phyloP scores from a whole-genome alignment of 352 stramenopile species.

The Pythium pyrilobum region DNA sequence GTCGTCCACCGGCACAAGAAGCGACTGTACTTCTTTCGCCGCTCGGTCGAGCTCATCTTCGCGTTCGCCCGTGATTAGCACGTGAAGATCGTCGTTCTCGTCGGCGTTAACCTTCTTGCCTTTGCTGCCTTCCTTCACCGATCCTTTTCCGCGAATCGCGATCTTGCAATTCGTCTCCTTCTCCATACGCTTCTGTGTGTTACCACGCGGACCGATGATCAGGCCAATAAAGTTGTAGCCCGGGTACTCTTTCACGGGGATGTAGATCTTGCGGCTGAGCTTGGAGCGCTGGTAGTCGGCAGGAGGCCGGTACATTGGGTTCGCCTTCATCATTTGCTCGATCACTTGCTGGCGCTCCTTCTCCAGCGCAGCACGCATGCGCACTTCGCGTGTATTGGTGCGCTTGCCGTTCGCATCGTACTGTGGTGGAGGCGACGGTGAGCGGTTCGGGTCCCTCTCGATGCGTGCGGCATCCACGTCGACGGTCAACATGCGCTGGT shows the following conservation, averaged over 20 bases:
- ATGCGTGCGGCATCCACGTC: conserved; percentile 66
- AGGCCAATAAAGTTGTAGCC: conserved; percentile 99
- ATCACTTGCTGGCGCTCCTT: conserved; percentile 91
- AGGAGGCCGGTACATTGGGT: conserved; percentile 85
- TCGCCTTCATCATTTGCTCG: conserved; percentile 95
- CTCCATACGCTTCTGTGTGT: conserved; percentile 99
- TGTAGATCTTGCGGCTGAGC: conserved; percentile 95
- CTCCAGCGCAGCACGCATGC: conserved; percentile 91
- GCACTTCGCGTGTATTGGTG: conserved; percentile 95
- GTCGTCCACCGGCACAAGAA: conserved; percentile 91
- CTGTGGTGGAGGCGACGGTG: conserved; percentile 89
- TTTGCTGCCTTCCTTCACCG: conserved; percentile 96
- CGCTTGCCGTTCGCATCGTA: conserved; percentile 96
- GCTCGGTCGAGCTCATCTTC: conserved; percentile 85
- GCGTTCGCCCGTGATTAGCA: conserved; percentile 90
- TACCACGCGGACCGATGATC: conserved; percentile 98
- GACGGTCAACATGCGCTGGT: conserved; percentile 74
- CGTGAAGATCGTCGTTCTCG: conserved; percentile 96
- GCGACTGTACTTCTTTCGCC: conserved; percentile 82
- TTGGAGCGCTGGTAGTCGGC: conserved; percentile 91
- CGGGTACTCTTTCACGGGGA: conserved; percentile 96
- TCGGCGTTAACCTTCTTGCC: conserved; percentile 90
- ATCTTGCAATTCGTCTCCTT: conserved; percentile 98
- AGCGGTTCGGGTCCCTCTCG: conserved; percentile 86
- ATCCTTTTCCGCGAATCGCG: conserved; percentile 95